Percentiles rank a stretch among this genome's conserved stretches.
phyloP scores from a whole-genome alignment of 331 rosid species.

The Ulmus americana region DNA sequence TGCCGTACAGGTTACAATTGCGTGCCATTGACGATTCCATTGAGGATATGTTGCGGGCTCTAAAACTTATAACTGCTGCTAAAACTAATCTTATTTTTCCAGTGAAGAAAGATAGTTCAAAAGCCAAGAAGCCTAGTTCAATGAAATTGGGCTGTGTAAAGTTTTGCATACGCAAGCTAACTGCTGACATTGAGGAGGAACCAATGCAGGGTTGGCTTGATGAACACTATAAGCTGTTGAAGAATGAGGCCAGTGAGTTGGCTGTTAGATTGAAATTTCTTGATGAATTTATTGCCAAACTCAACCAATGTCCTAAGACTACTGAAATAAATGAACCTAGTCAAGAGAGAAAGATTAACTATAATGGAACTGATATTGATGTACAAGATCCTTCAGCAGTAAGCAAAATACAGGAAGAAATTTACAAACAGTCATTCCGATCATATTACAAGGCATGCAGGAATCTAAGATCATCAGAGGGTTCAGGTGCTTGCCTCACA shows the following conservation, averaged over 20 bases:
- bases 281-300: slow-evolving; percentile 62
- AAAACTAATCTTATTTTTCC: slow-evolving; percentile 77
- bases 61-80: slow-evolving; percentile 75
- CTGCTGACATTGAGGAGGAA: slow-evolving; percentile 93
- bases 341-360: slow-evolving; percentile 49
- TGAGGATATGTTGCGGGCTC: slow-evolving; percentile 86
- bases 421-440: slow-evolving; percentile 65
- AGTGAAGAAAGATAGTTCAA: slow-evolving; percentile 59
- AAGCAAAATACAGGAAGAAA: slow-evolving; percentile 57
- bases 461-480: slow-evolving; percentile 59
- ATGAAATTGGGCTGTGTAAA: slow-evolving; percentile 72
- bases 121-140: slow-evolving; percentile 62
- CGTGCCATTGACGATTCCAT: slow-evolving; percentile 93
- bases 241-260: slow-evolving; percentile 83
- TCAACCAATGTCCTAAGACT: slow-evolving; percentile 45
- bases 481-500: slow-evolving; percentile 78
- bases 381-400: slow-evolving; percentile 50
- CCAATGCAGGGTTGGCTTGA: slow-evolving; percentile 99
- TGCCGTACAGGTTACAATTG: slow-evolving; percentile 90
- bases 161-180: slow-evolving; percentile 73
- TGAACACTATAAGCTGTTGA: slow-evolving; percentile 84
- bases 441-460: slow-evolving; percentile 87
- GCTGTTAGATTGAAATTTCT: slow-evolving; percentile 81
- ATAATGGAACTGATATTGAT: slow-evolving; percentile 66
- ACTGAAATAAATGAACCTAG: slow-evolving; percentile 45